phyloP scores from a whole-genome alignment of 129 eudicot species.

The Artemisia tridentata region DNA sequence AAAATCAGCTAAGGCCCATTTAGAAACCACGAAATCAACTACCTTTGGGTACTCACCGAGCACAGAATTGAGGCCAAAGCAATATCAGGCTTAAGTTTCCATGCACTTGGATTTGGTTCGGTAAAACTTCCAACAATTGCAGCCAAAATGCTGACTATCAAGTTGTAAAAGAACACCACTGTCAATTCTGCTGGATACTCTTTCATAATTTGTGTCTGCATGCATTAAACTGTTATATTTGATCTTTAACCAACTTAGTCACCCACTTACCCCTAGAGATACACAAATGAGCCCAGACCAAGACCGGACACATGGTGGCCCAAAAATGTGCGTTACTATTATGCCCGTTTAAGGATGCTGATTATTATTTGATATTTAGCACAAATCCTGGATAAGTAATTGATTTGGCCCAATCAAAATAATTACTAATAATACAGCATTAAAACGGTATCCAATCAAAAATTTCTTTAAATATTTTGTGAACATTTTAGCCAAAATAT shows the following conservation, averaged over 20 bases:
- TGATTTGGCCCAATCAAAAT: background rate
- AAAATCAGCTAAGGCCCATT: background rate
- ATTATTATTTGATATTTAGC: no score
- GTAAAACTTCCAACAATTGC: constrained; percentile 54
- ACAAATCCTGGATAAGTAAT: background rate
- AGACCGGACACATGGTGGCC: background rate
- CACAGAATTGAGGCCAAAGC: constrained; percentile 78
- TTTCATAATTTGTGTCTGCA: constrained; percentile 82
- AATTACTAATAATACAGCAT: no score
- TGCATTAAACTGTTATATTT: background rate
- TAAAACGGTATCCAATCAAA: no score
- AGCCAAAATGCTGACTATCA: constrained; percentile 62
- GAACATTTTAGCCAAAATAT: no score
- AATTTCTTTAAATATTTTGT: no score
- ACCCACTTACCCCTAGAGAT: background rate
- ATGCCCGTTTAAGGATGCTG: no score
- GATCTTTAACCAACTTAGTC: background rate
- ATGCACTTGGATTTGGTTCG: constrained; percentile 55
- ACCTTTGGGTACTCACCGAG: constrained; percentile 49
- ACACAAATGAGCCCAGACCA: background rate
- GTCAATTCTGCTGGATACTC: constrained; percentile 84
- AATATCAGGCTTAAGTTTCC: constrained; percentile 64
- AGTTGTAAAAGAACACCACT: constrained; percentile 84
- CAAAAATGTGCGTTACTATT: no score
- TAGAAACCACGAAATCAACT: background rate